Conservation (phyloP, 345 rosid genomes). For the Raphanus raphanistrum region DNA sequence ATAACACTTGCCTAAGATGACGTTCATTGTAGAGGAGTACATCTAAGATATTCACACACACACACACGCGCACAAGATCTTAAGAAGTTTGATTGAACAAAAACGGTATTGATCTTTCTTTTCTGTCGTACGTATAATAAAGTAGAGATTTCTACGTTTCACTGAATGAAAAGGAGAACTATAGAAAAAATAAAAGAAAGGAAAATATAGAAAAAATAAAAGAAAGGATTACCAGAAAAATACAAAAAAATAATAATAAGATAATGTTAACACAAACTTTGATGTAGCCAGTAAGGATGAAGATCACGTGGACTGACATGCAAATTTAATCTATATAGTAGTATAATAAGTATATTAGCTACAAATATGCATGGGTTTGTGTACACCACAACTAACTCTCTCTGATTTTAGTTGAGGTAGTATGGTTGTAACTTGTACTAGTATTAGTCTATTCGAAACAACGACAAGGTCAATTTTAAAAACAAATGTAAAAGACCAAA, state of each 20-base stretch:
- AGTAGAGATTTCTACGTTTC: background rate
- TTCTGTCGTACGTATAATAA: background rate
- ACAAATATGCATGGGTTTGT: slow-evolving; percentile 22
- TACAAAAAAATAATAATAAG: background rate
- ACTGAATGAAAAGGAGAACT: background rate
- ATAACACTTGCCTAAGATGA: background rate
- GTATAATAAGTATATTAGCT: background rate
- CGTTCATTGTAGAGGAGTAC: background rate
- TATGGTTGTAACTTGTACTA: slow-evolving; percentile 28
- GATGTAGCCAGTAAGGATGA: slow-evolving; percentile 15
- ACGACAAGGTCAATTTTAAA: background rate
- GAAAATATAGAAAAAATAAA: background rate
- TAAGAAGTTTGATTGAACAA: background rate
- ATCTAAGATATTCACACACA: background rate
- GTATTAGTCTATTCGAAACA: background rate
- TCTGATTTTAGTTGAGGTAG: slow-evolving; percentile 24
- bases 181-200: background rate
- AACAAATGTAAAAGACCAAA: background rate
- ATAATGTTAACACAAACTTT: slow-evolving; percentile 33
- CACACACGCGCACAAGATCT: background rate
- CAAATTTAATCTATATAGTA: slow-evolving; percentile 28
- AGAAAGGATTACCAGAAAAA: background rate
- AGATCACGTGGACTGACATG: slow-evolving; percentile 40
- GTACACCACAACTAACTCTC: slow-evolving; percentile 36
- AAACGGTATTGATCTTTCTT: background rate